Evolutionary conservation across 345 rosid species (phyloP).

Genomic region (Aquilaria sinensis): DNA sequence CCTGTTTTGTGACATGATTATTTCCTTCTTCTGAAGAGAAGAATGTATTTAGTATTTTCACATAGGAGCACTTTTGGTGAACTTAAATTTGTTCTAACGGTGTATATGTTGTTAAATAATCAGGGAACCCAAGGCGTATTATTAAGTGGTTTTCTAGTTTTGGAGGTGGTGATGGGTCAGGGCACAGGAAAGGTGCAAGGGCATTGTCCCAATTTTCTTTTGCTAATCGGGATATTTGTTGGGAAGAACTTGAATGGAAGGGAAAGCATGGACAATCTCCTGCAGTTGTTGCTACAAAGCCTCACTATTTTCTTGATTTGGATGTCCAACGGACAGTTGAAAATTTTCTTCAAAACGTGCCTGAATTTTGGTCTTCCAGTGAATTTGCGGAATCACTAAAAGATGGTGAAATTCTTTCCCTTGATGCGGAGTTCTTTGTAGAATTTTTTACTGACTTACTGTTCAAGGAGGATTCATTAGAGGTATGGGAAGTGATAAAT

Average conservation of each 20-base stretch:
- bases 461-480: constrained; percentile 56
- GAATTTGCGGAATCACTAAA: constrained; percentile 75
- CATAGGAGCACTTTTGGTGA: background rate
- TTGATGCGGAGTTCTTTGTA: constrained; percentile 59
- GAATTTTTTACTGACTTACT: constrained; percentile 56
- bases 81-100: constrained; percentile 2
- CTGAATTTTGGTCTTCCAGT: constrained; percentile 84
- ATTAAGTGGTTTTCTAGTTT: constrained; percentile 71
- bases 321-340: constrained; percentile 67
- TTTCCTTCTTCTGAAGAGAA: too few relatives aligned
- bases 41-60: too few relatives aligned
- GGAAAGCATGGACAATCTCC: constrained; percentile 98
- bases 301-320: constrained; percentile 90
- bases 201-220: constrained; percentile 89
- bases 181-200: constrained; percentile 75
- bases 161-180: constrained; percentile 51
- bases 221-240: constrained; percentile 77
- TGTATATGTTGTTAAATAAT: constrained; percentile 8
- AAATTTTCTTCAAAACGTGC: constrained; percentile 73
- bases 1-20: too few relatives aligned
- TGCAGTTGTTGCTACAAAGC: constrained; percentile 91
- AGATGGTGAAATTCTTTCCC: constrained; percentile 69
- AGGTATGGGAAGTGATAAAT: constrained; percentile 62
- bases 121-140: constrained; percentile 56
- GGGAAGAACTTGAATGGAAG: constrained; percentile 97